Base-by-base conservation (phyloP, 1,139 yeast genomes). In the Kurtzmaniella quercitrusa region DNA sequence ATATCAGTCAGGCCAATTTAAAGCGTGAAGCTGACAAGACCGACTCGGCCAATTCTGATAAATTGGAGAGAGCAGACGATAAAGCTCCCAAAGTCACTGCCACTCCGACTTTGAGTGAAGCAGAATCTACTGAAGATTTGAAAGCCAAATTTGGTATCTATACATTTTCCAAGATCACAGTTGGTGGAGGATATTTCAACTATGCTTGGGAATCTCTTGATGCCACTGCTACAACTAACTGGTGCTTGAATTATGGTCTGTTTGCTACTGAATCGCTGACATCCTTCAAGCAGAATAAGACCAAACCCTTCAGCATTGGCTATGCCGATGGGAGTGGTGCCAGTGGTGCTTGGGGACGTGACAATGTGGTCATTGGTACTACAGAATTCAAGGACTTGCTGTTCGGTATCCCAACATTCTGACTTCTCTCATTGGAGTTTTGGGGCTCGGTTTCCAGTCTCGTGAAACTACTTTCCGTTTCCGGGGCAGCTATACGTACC, bases 241-340 rank as follows among this genome's bases (percentile, higher is more conserved):
- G 66, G 2, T 72, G 77, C 52, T 67, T 75, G 1, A 43, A 56
- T 6, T 60, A 60, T 45, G 78, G 78, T 2, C 65, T 75, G 2
- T 71, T 71, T 52, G 56, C 63, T 45, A 68, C 73, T 15, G 65
- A 49, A 2, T 48, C 51, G 6, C 68, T 75, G 3, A 58, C 55
- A 40, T 42, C 70, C 1, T 71, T 68, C 57, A 51, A 55, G 14
- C 44, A 48, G 34, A 73, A 72, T 50, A 24, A 44, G 39, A 55
- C 73, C 2, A 71, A 70, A 2, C 59, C 64, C 1, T 73, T 73
- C 48, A 14, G 39, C 41, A 85, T 85, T 52, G 48, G 63, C 25
- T 87, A 87, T 54, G 91, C 82, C 27, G 95, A 86, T 58, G 57
- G 60, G 7, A 70, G 87, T 21, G 68, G 59, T 53, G 89, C 91